Base-by-base conservation (phyloP, 108 stramenopile genomes). In the Pseudonitzschia multistriata region DNA sequence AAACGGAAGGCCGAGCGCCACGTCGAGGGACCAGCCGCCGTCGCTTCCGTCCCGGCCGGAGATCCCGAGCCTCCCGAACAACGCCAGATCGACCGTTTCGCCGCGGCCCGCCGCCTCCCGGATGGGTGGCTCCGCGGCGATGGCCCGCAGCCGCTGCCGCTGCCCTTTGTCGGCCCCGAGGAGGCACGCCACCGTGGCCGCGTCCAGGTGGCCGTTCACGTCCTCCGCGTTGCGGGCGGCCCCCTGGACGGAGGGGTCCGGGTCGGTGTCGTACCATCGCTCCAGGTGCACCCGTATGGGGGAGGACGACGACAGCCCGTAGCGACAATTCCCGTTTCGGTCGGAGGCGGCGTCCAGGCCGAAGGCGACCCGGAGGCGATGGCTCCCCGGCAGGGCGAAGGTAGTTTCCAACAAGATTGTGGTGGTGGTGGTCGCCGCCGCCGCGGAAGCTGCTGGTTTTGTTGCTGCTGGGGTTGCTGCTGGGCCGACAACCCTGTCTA, bases 291-390 rank as follows among this genome's bases (percentile, higher is more conserved):
- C 11, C 54, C 14, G 6, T 8, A 55, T 45, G 42, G 42, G 17
- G 42, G 42, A 45, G 7, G 42, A 30, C 54, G 22, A n/a, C 29
- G 54, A n/a, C 27, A 55, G 22, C 29, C 27, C 29, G 54, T 55
- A 55, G 13, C 54, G 54, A n/a, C 29, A 55, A 1, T 13, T 45
- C 8, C 42, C 42, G 11, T 45, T 45, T 17, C 17, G 2, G 42
- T 10, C 13, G 42, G 15, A 45, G 17, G 2, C 7, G n/a, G 27
- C 24, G 27, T 55, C 4, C 54, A 55, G 4, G 11, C 3, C 54
- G 7, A 55, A 55, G 6, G 54, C 22, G 4, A 55, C 22, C 29
- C 54, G 54, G 27, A 55, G 54, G 27, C 54, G 54, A 55, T 55
- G 54, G 6, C 27, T 25, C 8, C 29, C 11, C n/a, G 54, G 54